Base-by-base conservation (phyloP, 306 rosid species). In the Hippophae gyantsensis region DNA sequence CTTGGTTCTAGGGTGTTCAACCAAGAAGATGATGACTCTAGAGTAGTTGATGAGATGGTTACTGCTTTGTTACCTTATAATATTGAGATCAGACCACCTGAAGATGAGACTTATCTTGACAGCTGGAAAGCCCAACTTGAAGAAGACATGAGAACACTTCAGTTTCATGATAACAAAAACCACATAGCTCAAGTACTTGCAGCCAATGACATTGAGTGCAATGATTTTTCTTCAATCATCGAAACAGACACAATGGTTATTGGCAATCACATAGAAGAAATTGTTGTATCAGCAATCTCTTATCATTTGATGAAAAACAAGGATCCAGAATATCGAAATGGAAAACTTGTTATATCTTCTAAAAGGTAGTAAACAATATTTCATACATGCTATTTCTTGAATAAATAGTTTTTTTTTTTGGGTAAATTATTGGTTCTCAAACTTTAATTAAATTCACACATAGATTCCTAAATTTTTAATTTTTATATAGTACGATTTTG, bases 101-200 rank as follows among this genome's bases (percentile, higher is more conserved):
- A 92, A 51, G 98, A 92, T 54, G 93, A 86, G 72, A 69, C 61
- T 71, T 74, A 73, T 69, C 74, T 4, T 48, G 75, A 65, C 49
- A 69, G 61, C 74, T 92, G 98, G 96, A 83, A 81, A 65, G 76
- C 74, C 38, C 83, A 76, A 69, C 74, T 85, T 13, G 89, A 85
- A 81, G 77, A 83, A 60, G 92, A 78, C 75, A 80, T 81, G 86
- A 79, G 75, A 82, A 42, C 6, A 57, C 69, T 85, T 65, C 89
- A 85, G 69, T 76, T 73, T 64, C 82, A 83, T 62, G 96, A 92
- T 77, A 87, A 82, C 79, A 86, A 82, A 76, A 87, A 87, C 73
- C 93, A 87, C 81, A 92, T 92, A 56, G 81, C 93, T 8, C 87
- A 83, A 72, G 88, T 85, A 27, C 92, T 92, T 47, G 87, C 95